These are phyloP conservation scores for Cocos nucifera DNA, from an alignment of 176 grass and related monocot genomes.

Conservation along the genomic window DNA sequence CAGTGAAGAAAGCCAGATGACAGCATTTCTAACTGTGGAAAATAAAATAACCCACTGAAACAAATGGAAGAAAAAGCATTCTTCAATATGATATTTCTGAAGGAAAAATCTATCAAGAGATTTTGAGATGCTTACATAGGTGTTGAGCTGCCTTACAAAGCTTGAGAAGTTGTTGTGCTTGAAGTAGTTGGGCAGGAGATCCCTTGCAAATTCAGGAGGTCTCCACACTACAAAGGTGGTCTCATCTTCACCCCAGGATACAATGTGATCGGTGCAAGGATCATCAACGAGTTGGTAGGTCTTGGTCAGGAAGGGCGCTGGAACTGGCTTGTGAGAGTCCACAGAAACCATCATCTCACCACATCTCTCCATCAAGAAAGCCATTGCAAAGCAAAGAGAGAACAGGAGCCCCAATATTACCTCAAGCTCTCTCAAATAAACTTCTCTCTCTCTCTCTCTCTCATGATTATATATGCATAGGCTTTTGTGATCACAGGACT, in stretches of 20 bases:
- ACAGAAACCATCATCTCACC: conserved; percentile 59
- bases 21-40: no score
- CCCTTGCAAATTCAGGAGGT: conserved; percentile 72
- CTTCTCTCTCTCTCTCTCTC: conserved; percentile 24
- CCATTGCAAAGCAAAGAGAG: conserved; percentile 21
- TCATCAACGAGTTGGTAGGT: conserved; percentile 97
- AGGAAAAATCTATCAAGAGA: no score
- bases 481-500: conserved; percentile 25
- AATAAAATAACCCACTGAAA: no score
- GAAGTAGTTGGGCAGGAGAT: conserved; percentile 96
- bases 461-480: conserved; percentile 62
- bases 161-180: conserved; percentile 99
- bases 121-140: conserved; percentile 55
- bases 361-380: conserved; percentile 56
- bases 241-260: conserved; percentile 84
- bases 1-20: no score
- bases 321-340: conserved; percentile 58
- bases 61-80: not conserved
- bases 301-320: conserved; percentile 92
- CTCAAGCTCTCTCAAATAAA: not conserved
- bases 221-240: conserved; percentile 95
- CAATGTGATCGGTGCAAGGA: conserved; percentile 95
- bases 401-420: not conserved
- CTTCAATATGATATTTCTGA: no score
- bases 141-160: conserved; percentile 98